These are phyloP conservation scores for Colletotrichum agaves DNA, from an alignment of 2,329 filamentous ascomycete species.

Conservation along the genomic window DNA sequence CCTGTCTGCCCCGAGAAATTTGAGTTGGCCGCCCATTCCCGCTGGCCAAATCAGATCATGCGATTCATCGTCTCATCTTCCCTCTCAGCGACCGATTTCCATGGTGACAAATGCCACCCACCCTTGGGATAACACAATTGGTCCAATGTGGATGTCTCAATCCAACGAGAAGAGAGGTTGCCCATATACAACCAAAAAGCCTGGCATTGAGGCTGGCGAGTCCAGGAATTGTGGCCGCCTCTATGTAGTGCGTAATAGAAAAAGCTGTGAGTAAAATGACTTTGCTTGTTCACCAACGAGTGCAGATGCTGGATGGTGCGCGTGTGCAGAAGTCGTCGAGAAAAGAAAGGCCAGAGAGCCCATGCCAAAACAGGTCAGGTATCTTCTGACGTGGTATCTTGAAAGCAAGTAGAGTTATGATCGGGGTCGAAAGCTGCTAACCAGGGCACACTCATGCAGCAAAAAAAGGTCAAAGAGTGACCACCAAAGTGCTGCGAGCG, in stretches of 20 bases:
- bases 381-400: constrained; percentile 35
- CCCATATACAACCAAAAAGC: constrained; percentile 25
- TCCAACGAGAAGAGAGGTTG: constrained; percentile 26
- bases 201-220: constrained; percentile 11
- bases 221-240: constrained; percentile 25
- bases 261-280: constrained; percentile 18
- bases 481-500: neutral
- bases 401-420: constrained; percentile 37
- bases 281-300: constrained; percentile 29
- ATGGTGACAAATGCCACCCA: constrained; percentile 9
- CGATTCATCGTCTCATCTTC: constrained; percentile 33
- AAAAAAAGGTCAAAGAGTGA: neutral
- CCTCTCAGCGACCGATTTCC: constrained; percentile 12
- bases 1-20: constrained; percentile 31
- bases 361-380: constrained; percentile 22
- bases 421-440: constrained; percentile 26
- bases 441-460: constrained; percentile 11
- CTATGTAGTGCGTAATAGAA: constrained; percentile 29
- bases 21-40: constrained; percentile 31
- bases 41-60: constrained; percentile 35
- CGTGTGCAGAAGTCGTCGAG: constrained; percentile 22
- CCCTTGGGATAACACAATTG: constrained; percentile 15
- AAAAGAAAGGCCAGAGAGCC: constrained; percentile 30
- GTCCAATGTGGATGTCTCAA: constrained; percentile 20
- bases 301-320: constrained; percentile 29